phyloP scores from a whole-genome alignment of 306 rosid genomes.

The Quercus rubra region DNA sequence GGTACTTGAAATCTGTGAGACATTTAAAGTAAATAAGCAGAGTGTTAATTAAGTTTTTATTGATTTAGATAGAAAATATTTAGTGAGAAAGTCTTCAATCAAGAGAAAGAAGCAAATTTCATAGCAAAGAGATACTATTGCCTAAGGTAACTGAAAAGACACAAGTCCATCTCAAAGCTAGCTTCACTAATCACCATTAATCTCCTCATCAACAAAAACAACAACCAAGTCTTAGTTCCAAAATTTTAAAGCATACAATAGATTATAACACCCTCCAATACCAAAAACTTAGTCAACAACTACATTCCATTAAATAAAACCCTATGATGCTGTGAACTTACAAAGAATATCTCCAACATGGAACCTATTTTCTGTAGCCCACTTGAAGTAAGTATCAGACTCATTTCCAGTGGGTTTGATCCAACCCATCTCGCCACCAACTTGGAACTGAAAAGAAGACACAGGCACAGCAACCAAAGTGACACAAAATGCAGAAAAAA shows the following conservation, averaged over 20 bases:
- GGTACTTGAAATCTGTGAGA: slow-evolving; percentile 8
- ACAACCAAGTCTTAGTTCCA: no score
- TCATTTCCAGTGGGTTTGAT: not conserved
- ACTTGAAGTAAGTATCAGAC: not conserved
- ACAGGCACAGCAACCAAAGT: not conserved
- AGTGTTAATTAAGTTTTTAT: no score
- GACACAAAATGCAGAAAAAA: not conserved
- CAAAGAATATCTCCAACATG: slow-evolving; percentile 1
- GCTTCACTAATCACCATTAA: no score
- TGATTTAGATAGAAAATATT: not conserved
- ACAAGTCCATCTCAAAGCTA: no score
- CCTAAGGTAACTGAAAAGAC: no score
- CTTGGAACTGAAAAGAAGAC: slow-evolving; percentile 12
- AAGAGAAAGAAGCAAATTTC: not conserved
- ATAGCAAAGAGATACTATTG: not conserved
- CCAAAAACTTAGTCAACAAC: not conserved
- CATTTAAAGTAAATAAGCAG: not conserved
- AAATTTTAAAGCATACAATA: no score
- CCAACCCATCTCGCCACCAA: slow-evolving; percentile 10
- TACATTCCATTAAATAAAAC: not conserved
- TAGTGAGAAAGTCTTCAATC: not conserved
- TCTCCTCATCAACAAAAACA: no score
- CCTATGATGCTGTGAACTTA: not conserved
- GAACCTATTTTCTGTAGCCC: not conserved
- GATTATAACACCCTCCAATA: not conserved